Conservation (phyloP, 2,329 filamentous ascomycete genomes). For the Trichophyton mentagrophytes region DNA sequence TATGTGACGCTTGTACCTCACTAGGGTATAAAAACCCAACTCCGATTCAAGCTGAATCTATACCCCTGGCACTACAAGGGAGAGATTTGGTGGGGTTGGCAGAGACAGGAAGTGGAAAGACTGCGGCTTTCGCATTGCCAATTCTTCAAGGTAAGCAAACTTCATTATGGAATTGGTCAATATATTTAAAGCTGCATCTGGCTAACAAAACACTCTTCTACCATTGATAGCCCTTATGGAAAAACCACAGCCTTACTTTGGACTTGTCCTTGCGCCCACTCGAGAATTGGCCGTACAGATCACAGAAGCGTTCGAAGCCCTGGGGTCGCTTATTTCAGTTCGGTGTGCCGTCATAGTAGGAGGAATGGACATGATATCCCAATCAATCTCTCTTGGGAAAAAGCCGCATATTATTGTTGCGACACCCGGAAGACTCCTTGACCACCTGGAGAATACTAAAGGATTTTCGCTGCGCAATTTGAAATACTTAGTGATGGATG, state of each 20-base stretch:
- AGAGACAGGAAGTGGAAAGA: slow-evolving; percentile 93
- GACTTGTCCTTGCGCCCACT: slow-evolving; percentile 83
- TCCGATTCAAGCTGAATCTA: slow-evolving; percentile 74
- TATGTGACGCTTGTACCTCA: slow-evolving; percentile 75
- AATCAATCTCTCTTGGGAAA: slow-evolving; percentile 84
- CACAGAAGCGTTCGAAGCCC: slow-evolving; percentile 69
- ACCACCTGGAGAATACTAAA: slow-evolving; percentile 93
- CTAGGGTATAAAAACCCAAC: slow-evolving; percentile 79
- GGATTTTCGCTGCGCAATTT: slow-evolving; percentile 74
- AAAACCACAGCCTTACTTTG: slow-evolving; percentile 72
- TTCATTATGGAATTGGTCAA: background rate
- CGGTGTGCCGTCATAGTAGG: slow-evolving; percentile 78
- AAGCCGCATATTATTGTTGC: slow-evolving; percentile 90
- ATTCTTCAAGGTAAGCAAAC: slow-evolving; percentile 54
- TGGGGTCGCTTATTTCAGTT: slow-evolving; percentile 79
- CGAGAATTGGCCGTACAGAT: slow-evolving; percentile 91
- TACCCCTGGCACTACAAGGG: slow-evolving; percentile 65
- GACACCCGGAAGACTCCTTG: slow-evolving; percentile 75
- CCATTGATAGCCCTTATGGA: slow-evolving; percentile 55
- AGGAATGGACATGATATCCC: slow-evolving; percentile 89
- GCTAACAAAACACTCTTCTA: background rate
- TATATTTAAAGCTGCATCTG: background rate
- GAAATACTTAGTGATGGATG: slow-evolving; percentile 88
- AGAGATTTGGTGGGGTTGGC: slow-evolving; percentile 87
- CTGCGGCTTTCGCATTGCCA: slow-evolving; percentile 83